Evolutionary conservation across 306 rosid species (phyloP).

Genomic region (Leucaena leucocephala): DNA sequence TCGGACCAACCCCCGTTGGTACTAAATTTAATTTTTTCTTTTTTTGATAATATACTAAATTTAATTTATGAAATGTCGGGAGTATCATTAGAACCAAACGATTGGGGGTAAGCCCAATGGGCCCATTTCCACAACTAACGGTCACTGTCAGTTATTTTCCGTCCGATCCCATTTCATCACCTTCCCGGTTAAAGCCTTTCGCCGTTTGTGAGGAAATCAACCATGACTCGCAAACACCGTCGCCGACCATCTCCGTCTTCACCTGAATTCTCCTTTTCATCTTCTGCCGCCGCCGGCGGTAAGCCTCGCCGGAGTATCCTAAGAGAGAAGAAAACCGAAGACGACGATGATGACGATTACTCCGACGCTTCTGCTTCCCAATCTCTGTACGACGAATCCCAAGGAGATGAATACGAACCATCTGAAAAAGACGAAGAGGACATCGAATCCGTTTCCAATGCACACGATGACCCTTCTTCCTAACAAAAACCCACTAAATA

Average conservation of each 20-base stretch:
- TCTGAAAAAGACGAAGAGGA: neutral
- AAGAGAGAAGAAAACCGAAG: conserved; percentile 14
- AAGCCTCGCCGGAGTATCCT: conserved; percentile 18
- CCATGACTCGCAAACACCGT: conserved; percentile 44
- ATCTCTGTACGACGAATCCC: conserved; percentile 29
- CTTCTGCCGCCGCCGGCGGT: neutral
- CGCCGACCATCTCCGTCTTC: conserved; percentile 24
- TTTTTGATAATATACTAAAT: too few species aligned
- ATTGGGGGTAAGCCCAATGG: neutral
- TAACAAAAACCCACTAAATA: conserved; percentile 17
- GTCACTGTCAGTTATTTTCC: neutral
- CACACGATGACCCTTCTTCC: conserved; percentile 10
- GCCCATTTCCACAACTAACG: neutral
- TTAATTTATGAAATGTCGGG: neutral
- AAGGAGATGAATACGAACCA: conserved; percentile 35
- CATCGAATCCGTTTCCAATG: conserved; percentile 27
- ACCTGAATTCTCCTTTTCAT: conserved; percentile 23
- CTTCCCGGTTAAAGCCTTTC: neutral
- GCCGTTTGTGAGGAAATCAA: neutral
- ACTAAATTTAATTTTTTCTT: too few species aligned
- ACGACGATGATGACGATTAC: conserved; percentile 2
- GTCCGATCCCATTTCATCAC: neutral
- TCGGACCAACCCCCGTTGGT: too few species aligned
- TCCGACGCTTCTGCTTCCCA: conserved; percentile 42
- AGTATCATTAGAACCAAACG: neutral